phyloP scores from a whole-genome alignment of 306 rosid genomes.

The Senna siamea region DNA sequence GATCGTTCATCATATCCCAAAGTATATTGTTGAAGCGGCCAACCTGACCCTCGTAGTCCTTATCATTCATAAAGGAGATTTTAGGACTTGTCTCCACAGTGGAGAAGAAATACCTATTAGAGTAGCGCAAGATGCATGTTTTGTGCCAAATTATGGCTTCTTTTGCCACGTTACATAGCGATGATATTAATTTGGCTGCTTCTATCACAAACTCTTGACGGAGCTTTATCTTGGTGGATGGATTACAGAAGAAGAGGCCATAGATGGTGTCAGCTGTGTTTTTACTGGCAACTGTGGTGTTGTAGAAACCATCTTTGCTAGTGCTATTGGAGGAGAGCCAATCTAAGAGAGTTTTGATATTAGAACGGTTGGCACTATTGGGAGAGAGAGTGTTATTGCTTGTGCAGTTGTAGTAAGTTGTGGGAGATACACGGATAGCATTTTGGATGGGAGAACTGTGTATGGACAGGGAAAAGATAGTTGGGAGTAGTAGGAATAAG shows the following conservation, averaged over 20 bases:
- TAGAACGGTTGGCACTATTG: constrained; percentile 23
- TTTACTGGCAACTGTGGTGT: constrained; percentile 20
- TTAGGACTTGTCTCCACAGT: constrained; percentile 32
- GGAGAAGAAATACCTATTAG: constrained; percentile 32
- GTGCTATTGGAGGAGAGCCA: constrained; percentile 42
- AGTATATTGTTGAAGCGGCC: constrained; percentile 29
- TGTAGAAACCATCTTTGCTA: constrained; percentile 14
- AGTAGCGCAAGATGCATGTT: constrained; percentile 36
- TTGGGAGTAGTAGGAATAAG: constrained; percentile 28
- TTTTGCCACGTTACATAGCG: constrained; percentile 22
- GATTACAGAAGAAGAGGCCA: constrained; percentile 19
- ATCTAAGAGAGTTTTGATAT: constrained; percentile 26
- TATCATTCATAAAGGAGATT: constrained; percentile 7
- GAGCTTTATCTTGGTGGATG: not conserved
- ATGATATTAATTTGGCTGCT: constrained; percentile 24
- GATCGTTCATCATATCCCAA: constrained; percentile 38
- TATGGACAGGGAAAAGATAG: constrained; percentile 17
- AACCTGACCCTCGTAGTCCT: constrained; percentile 30
- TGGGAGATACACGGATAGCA: not conserved
- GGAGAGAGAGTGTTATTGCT: constrained; percentile 30
- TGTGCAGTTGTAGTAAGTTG: constrained; percentile 40
- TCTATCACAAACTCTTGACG: constrained; percentile 14
- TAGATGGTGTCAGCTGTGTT: constrained; percentile 11
- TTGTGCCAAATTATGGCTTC: constrained; percentile 39
- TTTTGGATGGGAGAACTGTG: constrained; percentile 26